phyloP scores from a whole-genome alignment of 768 basidiomycete species.

The Suillus plorans region DNA sequence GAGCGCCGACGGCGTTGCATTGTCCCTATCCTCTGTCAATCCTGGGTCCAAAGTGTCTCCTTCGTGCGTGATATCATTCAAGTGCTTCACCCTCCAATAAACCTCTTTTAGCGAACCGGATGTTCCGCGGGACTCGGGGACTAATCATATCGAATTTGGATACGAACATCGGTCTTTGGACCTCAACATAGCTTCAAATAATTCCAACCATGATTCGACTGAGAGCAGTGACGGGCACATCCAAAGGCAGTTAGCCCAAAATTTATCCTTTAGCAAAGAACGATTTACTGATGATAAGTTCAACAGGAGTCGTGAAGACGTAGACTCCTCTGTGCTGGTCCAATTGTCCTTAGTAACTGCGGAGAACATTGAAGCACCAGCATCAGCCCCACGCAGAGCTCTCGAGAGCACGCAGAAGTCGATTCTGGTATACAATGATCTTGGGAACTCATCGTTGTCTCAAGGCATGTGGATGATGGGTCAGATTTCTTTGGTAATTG shows the following conservation, averaged over 20 bases:
- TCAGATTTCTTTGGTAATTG: background rate
- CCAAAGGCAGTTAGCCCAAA: background rate
- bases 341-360: background rate
- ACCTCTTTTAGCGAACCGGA: too few relatives aligned
- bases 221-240: background rate
- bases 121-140: too few relatives aligned
- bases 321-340: background rate
- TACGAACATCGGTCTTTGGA: background rate
- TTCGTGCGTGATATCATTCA: background rate
- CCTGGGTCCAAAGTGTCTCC: background rate
- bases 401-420: background rate
- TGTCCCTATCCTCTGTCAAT: background rate
- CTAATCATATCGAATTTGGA: background rate
- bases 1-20: background rate
- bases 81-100: background rate
- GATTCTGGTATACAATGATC: background rate
- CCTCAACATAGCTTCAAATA: background rate
- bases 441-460: background rate
- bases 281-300: background rate
- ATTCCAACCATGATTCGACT: background rate
- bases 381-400: background rate
- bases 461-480: background rate
- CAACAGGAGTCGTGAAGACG: background rate
- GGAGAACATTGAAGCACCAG: background rate
- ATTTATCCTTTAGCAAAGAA: too few relatives aligned